Evolutionary conservation across 139 green algal genomes (phyloP).

Genomic region (Tetradesmus lagerheimii): DNA sequence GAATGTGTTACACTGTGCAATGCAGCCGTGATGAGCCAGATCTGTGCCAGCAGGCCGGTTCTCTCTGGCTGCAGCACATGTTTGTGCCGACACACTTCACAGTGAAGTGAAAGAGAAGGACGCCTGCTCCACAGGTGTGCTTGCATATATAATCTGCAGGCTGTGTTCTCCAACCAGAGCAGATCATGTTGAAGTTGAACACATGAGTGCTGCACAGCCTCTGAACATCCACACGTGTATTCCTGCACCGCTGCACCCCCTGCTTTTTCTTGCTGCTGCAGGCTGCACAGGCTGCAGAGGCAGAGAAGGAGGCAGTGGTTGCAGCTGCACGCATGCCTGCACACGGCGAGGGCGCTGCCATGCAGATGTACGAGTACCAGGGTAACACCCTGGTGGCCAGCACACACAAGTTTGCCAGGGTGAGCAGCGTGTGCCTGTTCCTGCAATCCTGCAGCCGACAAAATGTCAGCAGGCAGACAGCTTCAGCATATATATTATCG

Average conservation of each 20-base stretch:
- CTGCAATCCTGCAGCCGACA: no score
- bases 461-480: neutral
- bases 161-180: no score
- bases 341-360: neutral
- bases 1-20: no score
- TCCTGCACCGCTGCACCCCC: no score
- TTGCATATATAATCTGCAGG: no score
- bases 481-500: neutral
- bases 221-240: neutral
- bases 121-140: no score
- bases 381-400: conserved; percentile 9
- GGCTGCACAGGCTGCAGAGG: neutral
- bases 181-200: no score
- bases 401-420: conserved; percentile 43
- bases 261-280: neutral
- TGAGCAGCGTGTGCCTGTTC: neutral
- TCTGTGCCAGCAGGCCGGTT: neutral
- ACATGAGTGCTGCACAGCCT: neutral
- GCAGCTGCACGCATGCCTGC: neutral
- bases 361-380: neutral
- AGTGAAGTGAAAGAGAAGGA: no score
- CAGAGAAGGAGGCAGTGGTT: neutral
- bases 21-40: no score
- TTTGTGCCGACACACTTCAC: no score
- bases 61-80: no score